Evolutionary conservation across 768 basidiomycete genomes (phyloP).

Genomic region (Podaxis mareebaensis): DNA sequence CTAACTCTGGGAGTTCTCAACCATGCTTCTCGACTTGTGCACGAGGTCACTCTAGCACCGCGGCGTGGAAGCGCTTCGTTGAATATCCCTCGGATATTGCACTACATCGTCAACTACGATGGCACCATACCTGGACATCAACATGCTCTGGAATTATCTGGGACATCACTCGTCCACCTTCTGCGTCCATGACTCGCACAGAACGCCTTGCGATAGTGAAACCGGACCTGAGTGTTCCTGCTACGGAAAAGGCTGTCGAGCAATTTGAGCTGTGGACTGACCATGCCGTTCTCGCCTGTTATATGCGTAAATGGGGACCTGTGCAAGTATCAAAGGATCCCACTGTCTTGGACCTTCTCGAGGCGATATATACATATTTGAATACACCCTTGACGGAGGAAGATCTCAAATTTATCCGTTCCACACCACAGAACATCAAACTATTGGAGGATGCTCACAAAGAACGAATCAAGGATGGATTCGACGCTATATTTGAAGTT

Average conservation of each 20-base stretch:
- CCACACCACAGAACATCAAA: conserved; percentile 24
- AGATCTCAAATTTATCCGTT: conserved; percentile 30
- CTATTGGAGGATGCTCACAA: conserved; percentile 29
- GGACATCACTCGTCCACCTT: conserved; percentile 42
- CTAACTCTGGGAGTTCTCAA: background rate
- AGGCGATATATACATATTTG: conserved; percentile 51
- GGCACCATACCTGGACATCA: background rate
- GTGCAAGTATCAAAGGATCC: conserved; percentile 39
- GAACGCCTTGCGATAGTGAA: conserved; percentile 29
- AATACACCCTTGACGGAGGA: conserved; percentile 38
- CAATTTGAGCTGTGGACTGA: conserved; percentile 41
- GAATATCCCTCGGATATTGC: conserved; percentile 7
- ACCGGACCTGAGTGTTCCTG: conserved; percentile 32
- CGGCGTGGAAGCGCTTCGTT: background rate
- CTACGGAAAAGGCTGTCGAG: conserved; percentile 30
- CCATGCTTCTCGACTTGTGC: background rate
- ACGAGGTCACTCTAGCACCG: no score
- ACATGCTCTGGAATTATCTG: conserved; percentile 31
- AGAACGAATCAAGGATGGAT: conserved; percentile 38
- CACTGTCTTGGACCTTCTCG: conserved; percentile 46
- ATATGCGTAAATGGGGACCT: conserved; percentile 53
- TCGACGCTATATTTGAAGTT: conserved; percentile 36
- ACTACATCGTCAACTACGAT: background rate
- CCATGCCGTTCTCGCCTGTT: conserved; percentile 35
- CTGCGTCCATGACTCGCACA: conserved; percentile 33